Evolutionary conservation across 805 yeast genomes (phyloP), one percentile per base, ranked within the genome.

Genomic region (Saccharomycopsis vini): DNA sequence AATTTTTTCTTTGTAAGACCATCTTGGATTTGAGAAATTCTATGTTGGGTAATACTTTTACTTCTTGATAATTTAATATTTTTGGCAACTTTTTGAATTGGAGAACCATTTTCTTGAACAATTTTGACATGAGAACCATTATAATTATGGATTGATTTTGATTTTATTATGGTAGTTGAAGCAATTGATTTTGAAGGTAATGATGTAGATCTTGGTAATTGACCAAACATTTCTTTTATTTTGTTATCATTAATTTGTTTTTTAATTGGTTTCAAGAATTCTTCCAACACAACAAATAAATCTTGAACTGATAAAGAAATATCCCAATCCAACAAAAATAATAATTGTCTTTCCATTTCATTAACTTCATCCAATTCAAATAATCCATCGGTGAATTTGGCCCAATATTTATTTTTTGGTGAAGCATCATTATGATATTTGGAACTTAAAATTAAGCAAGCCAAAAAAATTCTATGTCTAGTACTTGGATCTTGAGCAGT

Each of bases 401-500:
- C 81, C 98, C 98, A 90, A 66, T 90, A 96, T 64, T 83, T 88
- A 66, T 90, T 90, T 60, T 89, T 72, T 36, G 98, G 98, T 16
- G 94, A 81, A 3, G 95, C 82, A 67, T 90, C 98, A 62, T 90
- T 90, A 51, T 88, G 72, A 50, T 79, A 79, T 66, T 90, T 90
- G n/a, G 97, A 96, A 15, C 95, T 84, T 39, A 92, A 64, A 35
- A 90, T 86, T 44, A 90, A 70, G 36, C 95, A 77, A 0, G 96
- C 95, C 40, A 90, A 67, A 53, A 90, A 92, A 44, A 90, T 85
- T 49, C 97, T 72, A 66, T 90, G 98, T 57, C 94, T 75, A 7
- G 97, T 89, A 43, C 97, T 83, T 43, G 71, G 59, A 47, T 78
- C 86, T 72, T 89, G 87, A 16, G 97, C 97, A 47, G 81, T 75